Evolutionary conservation across 2,329 filamentous ascomycete species (phyloP).

Genomic region (Emergomyces pasteurianus): DNA sequence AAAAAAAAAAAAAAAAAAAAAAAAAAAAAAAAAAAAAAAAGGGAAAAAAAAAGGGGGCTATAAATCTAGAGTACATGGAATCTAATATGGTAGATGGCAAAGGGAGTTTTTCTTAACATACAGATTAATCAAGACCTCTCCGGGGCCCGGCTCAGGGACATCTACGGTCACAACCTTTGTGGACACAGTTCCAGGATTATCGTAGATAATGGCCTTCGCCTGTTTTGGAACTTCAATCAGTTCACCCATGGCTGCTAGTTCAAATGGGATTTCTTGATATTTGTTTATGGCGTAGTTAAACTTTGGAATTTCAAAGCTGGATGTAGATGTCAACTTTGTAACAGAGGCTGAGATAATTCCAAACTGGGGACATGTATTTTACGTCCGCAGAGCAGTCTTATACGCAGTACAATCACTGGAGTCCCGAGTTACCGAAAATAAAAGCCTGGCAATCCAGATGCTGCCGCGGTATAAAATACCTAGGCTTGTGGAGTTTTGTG

Average conservation of each 20-base stretch:
- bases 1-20: too few relatives aligned
- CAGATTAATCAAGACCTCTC: slow-evolving; percentile 52
- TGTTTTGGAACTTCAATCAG: slow-evolving; percentile 41
- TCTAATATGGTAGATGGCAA: neutral
- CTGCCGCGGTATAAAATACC: neutral
- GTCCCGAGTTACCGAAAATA: neutral
- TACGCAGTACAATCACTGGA: neutral
- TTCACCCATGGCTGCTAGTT: neutral
- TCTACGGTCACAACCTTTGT: slow-evolving; percentile 53
- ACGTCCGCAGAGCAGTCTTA: neutral
- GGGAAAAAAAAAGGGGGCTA: too few relatives aligned
- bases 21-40: too few relatives aligned
- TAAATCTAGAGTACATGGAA: neutral
- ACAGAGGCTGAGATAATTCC: neutral
- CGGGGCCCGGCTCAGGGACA: slow-evolving; percentile 51
- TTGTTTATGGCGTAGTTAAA: neutral
- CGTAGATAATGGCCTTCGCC: slow-evolving; percentile 53
- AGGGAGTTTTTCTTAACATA: slow-evolving; percentile 20
- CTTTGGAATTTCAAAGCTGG: neutral
- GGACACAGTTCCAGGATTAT: slow-evolving; percentile 52
- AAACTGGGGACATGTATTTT: neutral
- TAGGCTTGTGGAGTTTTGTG: neutral
- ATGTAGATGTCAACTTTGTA: neutral
- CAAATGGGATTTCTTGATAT: neutral
- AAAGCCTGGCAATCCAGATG: neutral